Percentiles rank a stretch among this genome's conserved stretches.
Evolutionary conservation across 257 asterid species (phyloP).

Genomic region (Jacaranda copaia): DNA sequence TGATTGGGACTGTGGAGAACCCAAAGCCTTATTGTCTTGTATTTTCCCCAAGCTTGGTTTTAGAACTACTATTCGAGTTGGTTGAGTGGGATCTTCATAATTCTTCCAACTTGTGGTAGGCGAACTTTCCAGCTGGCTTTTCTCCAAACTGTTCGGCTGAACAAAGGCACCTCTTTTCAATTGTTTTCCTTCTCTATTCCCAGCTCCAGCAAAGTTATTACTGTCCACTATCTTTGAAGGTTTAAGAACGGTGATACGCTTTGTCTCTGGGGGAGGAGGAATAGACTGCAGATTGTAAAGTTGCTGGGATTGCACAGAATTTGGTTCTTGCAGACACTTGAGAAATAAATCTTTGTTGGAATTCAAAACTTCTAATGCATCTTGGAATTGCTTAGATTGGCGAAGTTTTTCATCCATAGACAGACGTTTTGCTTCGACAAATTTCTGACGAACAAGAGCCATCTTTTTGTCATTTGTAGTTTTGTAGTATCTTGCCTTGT

Average conservation of each 20-base stretch:
- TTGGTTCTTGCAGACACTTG: constrained; percentile 91
- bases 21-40: constrained; percentile 53
- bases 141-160: constrained; percentile 48
- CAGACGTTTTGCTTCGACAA: constrained; percentile 85
- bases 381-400: constrained; percentile 85
- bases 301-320: constrained; percentile 70
- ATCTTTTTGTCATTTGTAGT: constrained; percentile 57
- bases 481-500: constrained; percentile 56
- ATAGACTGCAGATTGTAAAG: constrained; percentile 58
- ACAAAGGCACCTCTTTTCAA: constrained; percentile 44
- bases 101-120: constrained; percentile 59
- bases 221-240: constrained; percentile 77
- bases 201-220: constrained; percentile 51
- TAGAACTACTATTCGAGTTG: constrained; percentile 94
- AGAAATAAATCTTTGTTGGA: constrained; percentile 90
- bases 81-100: constrained; percentile 64
- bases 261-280: constrained; percentile 76
- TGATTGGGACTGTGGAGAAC: constrained; percentile 61
- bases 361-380: constrained; percentile 84
- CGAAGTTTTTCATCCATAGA: constrained; percentile 84
- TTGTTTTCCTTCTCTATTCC: constrained; percentile 54
- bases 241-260: constrained; percentile 87
- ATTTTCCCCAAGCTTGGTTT: constrained; percentile 79
- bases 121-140: constrained; percentile 44
- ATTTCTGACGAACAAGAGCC: constrained; percentile 92